Evolutionary conservation across 192 early-diverging fungal species (phyloP).

Genomic region (Podila epigama): DNA sequence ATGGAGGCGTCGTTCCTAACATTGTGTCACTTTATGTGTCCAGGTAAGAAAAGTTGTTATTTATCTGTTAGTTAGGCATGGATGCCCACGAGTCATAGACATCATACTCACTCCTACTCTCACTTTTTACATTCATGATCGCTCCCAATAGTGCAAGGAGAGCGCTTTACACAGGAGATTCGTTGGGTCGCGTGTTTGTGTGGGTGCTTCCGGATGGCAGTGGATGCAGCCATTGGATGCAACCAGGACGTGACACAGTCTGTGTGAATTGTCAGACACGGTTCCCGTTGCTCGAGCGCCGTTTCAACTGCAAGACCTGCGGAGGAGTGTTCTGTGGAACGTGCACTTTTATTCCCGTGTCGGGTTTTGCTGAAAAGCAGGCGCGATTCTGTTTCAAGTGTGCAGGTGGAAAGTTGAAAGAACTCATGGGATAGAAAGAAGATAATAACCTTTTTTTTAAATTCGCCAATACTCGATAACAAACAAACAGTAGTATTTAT

Average conservation of each 20-base stretch:
- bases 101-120: background rate
- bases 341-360: conserved; percentile 47
- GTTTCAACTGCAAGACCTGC: conserved; percentile 60
- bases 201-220: conserved; percentile 63
- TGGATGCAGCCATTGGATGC: conserved; percentile 56
- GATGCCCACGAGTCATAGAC: background rate
- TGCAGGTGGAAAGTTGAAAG: conserved; percentile 40
- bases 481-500: too few species aligned
- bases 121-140: background rate
- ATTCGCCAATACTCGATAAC: too few species aligned
- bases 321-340: conserved; percentile 59
- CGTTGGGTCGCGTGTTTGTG: conserved; percentile 52
- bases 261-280: conserved; percentile 60
- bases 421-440: conserved; percentile 43
- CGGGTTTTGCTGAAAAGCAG: conserved; percentile 42
- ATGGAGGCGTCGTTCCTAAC: conserved; percentile 34
- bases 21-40: conserved; percentile 53
- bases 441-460: too few species aligned
- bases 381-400: conserved; percentile 47
- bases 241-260: conserved; percentile 53
- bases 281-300: conserved; percentile 64
- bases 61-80: too few species aligned
- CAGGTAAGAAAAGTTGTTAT: conserved; percentile 22
- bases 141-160: conserved; percentile 36
- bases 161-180: conserved; percentile 60